Conservation (phyloP, 1,284 basidiomycete species). For the Tilletia indica region DNA sequence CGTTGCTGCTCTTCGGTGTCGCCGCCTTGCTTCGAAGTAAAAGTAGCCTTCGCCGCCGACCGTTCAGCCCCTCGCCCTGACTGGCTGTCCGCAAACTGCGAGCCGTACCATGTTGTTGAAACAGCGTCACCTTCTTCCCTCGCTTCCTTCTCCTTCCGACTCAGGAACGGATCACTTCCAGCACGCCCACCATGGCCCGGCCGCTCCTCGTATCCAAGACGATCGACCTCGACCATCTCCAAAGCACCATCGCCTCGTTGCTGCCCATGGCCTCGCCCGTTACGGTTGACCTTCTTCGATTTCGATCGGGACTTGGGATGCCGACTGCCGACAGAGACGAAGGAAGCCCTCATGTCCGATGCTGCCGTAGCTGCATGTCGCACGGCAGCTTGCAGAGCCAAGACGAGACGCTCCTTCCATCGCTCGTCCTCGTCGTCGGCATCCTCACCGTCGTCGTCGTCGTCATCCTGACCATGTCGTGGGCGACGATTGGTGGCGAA, state of each 20-base stretch:
- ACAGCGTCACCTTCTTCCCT: conserved; percentile 31
- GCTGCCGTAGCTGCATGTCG: conserved; percentile 10
- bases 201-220: too few relatives aligned
- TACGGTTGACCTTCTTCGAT: too few relatives aligned
- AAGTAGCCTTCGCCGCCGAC: too few relatives aligned
- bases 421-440: conserved; percentile 16
- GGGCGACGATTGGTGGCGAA: neutral
- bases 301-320: too few relatives aligned
- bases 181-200: too few relatives aligned
- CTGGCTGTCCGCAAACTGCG: conserved; percentile 59
- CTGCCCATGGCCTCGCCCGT: too few relatives aligned
- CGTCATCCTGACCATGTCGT: neutral
- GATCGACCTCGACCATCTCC: too few relatives aligned
- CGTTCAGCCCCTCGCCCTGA: neutral
- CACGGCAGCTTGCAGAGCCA: neutral
- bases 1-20: neutral
- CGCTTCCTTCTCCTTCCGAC: neutral
- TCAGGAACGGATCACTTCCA: too few relatives aligned
- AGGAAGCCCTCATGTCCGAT: neutral
- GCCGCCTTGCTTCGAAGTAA: too few relatives aligned
- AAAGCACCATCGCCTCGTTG: too few relatives aligned
- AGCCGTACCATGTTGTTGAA: conserved; percentile 71
- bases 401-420: conserved; percentile 7
- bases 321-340: too few relatives aligned
- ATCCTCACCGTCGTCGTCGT: conserved; percentile 14